Base-by-base conservation (phyloP, 495 filamentous ascomycete species). In the Podospora pseudocomata region DNA sequence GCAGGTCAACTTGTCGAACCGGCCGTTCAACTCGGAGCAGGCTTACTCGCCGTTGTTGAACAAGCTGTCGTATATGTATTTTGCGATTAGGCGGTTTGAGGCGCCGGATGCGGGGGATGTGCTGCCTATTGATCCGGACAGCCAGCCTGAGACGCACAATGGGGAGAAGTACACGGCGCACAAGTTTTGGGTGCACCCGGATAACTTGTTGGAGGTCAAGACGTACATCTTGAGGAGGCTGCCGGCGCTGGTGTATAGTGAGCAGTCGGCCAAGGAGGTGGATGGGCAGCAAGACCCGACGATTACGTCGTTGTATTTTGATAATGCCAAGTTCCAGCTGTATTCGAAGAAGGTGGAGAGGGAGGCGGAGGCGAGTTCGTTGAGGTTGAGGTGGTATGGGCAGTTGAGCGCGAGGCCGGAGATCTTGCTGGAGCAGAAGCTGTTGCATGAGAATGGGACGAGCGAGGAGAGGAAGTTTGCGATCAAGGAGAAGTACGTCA, bases 171-270 rank as follows among this genome's bases (percentile, higher is more conserved):
- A 96, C 76, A 91, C 87, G n/a, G 92, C 93, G 27, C 88, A 95
- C 79, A 99, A 98, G 82, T 99, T 97, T 81, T 99, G 96, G 95
- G 90, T 99, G 16, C 95, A 99, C 74, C 82, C 86, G 1, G 95
- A 98, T 71, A 98, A 99, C 75, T 82, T 98, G 15, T 86, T 98
- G 62, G 95, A 99, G 80, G 91, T 97, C 69, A 97, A 97, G 82
- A 97, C 95, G 15, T 89, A 90, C 65, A 95, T 99, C 66, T 85
- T 98, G 5, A 91, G 95, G 58, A 91, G 90, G 55, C 84, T 99
- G 11, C 95, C 95, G 1, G 87, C 94, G 39, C 87, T 99, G 13
- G 89, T 99, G 49, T 99, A 97, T 78, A 97, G 95, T 74, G 90
- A 95, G 55, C 87, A 89, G 56, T 89, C 91, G 2, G 94, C 93